Percentiles rank a stretch among this genome's conserved stretches.
These are phyloP conservation scores for Trichoderma parareesei DNA, from an alignment of 495 filamentous ascomycete species.

Conservation along the genomic window DNA sequence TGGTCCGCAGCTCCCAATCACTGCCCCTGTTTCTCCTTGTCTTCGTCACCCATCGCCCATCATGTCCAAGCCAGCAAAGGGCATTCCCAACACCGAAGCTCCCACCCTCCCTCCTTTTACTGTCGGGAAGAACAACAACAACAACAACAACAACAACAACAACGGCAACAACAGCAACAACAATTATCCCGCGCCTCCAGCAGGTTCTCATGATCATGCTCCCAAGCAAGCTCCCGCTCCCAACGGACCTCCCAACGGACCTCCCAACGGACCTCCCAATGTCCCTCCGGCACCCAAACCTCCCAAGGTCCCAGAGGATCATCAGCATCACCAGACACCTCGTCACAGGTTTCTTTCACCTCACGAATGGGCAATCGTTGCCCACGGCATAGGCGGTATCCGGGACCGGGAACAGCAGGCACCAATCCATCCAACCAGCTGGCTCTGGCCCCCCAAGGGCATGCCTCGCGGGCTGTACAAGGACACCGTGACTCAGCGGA, in stretches of 20 bases:
- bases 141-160: no score
- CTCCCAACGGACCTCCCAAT: neutral
- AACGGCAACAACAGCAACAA: neutral
- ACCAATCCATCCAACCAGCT: constrained; percentile 32
- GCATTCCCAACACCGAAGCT: neutral
- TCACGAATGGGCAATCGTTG: constrained; percentile 36
- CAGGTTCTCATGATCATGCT: neutral
- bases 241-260: neutral
- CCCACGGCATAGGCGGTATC: constrained; percentile 38
- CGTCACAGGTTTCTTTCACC: constrained; percentile 31
- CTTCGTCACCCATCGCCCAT: neutral
- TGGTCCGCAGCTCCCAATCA: no score
- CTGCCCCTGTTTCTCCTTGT: neutral
- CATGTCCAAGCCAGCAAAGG: constrained; percentile 5
- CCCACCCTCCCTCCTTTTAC: neutral
- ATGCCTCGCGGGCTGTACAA: constrained; percentile 36
- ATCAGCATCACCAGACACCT: neutral
- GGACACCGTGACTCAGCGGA: constrained; percentile 32
- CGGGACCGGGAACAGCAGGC: constrained; percentile 33
- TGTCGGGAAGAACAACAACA: neutral
- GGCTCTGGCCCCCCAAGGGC: constrained; percentile 37
- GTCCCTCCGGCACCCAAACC: neutral
- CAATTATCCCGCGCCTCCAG: neutral
- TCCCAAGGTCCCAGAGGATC: neutral
- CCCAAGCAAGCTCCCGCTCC: neutral